Evolutionary conservation across 345 rosid genomes (phyloP), one percentile per base, ranked within the genome.

Genomic region (Capsella bursapastoris): DNA sequence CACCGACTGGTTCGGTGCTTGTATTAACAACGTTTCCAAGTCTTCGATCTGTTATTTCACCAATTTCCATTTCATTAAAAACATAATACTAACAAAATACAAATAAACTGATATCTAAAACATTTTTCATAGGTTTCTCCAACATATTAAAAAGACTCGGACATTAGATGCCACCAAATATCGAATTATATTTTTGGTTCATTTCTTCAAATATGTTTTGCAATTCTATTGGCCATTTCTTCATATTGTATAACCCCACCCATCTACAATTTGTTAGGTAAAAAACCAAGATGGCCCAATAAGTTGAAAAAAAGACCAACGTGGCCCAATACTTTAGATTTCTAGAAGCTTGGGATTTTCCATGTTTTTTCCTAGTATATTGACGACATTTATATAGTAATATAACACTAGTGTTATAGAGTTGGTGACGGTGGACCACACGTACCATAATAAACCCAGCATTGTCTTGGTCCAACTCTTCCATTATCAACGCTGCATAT

Each of bases 401-500:
- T 65, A 50, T 31, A 67, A 3, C 66, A 57, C 38, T 40, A 58
- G 79, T 18, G 79, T 18, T 37, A 52, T 28, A 29, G 49, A 44
- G 73, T 68, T 50, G 70, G 43, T 16, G 41, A 48, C 64, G 31
- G 64, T 56, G 76, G 76, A 49, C 52, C 56, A 65, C 25, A 69
- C 64, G 35, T 84, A 89, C 94, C 96, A 90, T 85, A 56, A 92
- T 92, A 86, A 84, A 90, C 8, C 96, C 98, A 75, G 57, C 75
- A 60, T 88, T 86, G n/a, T 90, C 92, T 3, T 89, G 96, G 82
- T 92, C 97, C 67, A 92, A 53, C 71, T 90, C 94, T 84, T 92
- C 98, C 96, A 92, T 90, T 65, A 90, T 90, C 48, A 88, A 66
- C 1, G 96, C 96, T 3, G 98, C 91, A 76, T 90, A 90, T 52